Conservation (phyloP, 2,329 filamentous ascomycete genomes). For the Metarhizium robertsii region DNA sequence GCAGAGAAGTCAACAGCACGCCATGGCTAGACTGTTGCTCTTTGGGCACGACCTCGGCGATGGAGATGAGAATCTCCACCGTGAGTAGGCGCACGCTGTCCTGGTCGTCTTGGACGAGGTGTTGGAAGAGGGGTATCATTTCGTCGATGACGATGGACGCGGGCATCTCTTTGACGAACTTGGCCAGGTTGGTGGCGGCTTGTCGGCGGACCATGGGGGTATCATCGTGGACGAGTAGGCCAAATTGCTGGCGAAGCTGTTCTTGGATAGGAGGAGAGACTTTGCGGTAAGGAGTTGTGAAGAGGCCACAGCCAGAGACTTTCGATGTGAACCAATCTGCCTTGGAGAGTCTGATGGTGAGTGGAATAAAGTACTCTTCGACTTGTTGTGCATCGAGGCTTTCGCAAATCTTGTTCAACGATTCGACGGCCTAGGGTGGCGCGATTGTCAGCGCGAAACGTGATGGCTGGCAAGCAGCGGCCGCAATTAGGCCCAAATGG, state of each 20-base stretch:
- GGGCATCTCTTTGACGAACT: constrained; percentile 96
- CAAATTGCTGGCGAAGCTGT: constrained; percentile 83
- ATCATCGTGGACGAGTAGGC: constrained; percentile 90
- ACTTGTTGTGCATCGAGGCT: constrained; percentile 86
- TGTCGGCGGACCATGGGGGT: constrained; percentile 98
- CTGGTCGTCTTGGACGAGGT: constrained; percentile 92
- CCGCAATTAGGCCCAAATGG: neutral
- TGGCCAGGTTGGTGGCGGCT: constrained; percentile 90
- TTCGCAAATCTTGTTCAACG: constrained; percentile 96
- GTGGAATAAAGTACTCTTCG: constrained; percentile 94
- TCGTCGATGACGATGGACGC: constrained; percentile 87
- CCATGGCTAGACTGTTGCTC: constrained; percentile 96
- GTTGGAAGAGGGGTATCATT: constrained; percentile 98
- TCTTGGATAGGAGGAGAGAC: constrained; percentile 82
- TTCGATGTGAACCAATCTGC: constrained; percentile 99
- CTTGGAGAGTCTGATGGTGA: constrained; percentile 92
- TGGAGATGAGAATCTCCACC: constrained; percentile 90
- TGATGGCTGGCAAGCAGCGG: too few species aligned
- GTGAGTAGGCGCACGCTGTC: constrained; percentile 94
- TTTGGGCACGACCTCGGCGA: constrained; percentile 94
- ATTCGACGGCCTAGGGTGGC: constrained; percentile 78
- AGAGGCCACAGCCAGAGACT: constrained; percentile 93
- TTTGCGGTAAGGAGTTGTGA: constrained; percentile 87
- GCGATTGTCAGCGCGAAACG: constrained; percentile 5
- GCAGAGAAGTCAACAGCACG: constrained; percentile 79